Base-by-base conservation (phyloP, 495 filamentous ascomycete species). In the Aspergillus diversus region DNA sequence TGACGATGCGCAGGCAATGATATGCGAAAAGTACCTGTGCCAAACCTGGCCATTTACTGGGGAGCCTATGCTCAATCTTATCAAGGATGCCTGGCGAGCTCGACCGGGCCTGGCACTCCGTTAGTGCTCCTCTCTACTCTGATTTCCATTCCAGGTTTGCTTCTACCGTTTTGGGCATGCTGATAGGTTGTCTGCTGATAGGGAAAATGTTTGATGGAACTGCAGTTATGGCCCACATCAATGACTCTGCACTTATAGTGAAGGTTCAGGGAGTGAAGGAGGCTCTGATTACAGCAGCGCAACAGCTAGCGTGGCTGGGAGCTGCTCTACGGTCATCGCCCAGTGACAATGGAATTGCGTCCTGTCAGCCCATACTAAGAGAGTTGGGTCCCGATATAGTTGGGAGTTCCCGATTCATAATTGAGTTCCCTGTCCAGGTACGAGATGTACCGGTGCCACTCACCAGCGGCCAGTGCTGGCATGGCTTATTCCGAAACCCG, bases 251-350 rank as follows among this genome's bases (percentile, higher is more conserved):
- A 32, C 15, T 13, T 39, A 39, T 43, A 32, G 37, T 57, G 15
- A 11, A 57, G 21, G 34, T 31, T 46, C 12, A 16, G 15, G 55
- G 55, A 5, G 15, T 21, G 11, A 32, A 16, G 34, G 12, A 43
- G 7, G 6, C 11, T 37, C 11, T 57, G 13, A 9, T 32, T 46
- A 37, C 43, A 43, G 46, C 46, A 16, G 55, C 34, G 46, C 12
- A 57, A 39, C 55, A 57, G 21, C n/a, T 57, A n/a, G 55, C 55
- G 8, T 57, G 55, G 55, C 13, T 57, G 4, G 55, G 55, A 4
- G 55, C 55, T 12, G 55, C 55, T 17, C 49, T 47, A 46, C 55
- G 37, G 9, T 46, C 34, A 4, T 6, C 55, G 35, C 55, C 39
- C 34, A 3, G 17, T 12, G 55, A 46, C n/a, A n/a, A n/a, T n/a